Conservation (phyloP, 352 stramenopile genomes). For the Nothophytophthora sp. region DNA sequence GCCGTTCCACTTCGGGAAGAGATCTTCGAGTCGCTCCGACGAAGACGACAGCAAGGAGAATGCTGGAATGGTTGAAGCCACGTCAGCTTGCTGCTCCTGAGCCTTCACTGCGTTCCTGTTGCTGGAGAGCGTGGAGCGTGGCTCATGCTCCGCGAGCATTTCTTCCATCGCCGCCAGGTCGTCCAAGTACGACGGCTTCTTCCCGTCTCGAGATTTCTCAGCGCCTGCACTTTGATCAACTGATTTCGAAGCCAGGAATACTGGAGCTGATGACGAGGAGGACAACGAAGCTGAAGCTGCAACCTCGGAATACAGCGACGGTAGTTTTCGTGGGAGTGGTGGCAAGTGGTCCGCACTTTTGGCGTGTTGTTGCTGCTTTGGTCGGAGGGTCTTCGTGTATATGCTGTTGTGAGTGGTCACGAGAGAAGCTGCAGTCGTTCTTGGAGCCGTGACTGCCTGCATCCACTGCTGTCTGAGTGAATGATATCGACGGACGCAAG, state of each 20-base stretch:
- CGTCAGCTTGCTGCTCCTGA: not conserved
- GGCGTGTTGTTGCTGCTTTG: no score
- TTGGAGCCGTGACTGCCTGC: constrained; percentile 5
- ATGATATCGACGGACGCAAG: constrained; percentile 52
- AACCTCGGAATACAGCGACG: constrained; percentile 9
- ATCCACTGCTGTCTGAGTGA: constrained; percentile 43
- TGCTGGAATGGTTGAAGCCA: not conserved
- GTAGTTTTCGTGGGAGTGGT: constrained; percentile 11
- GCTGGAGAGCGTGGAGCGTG: constrained; percentile 4
- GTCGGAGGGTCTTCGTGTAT: no score
- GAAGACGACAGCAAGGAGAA: not conserved
- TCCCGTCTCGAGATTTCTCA: not conserved
- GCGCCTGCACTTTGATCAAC: not conserved
- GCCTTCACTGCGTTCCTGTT: not conserved
- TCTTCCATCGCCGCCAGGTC: constrained; percentile 60
- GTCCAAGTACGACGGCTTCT: constrained; percentile 35
- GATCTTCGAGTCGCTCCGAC: not conserved
- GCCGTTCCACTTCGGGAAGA: constrained; percentile 15
- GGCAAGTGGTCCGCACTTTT: constrained; percentile 5
- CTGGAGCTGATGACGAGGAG: not conserved
- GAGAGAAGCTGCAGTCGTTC: not conserved
- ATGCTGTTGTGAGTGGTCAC: not conserved
- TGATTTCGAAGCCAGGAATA: not conserved
- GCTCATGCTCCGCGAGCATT: constrained; percentile 39
- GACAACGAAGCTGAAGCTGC: not conserved